Evolutionary conservation across 768 basidiomycete genomes (phyloP).

Genomic region (Termitomyces sp.): DNA sequence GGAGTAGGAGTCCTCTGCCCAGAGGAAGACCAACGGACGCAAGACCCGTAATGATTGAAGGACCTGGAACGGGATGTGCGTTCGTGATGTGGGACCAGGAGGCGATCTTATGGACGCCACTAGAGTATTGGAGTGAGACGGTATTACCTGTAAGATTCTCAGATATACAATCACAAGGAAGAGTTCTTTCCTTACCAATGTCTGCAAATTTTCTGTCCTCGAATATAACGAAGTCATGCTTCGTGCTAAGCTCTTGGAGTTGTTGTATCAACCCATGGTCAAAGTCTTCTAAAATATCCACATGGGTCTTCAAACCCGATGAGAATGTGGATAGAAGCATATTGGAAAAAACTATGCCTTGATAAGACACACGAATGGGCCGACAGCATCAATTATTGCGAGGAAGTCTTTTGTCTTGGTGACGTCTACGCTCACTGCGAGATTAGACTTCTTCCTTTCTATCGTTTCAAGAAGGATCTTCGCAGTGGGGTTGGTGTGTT

Average conservation of each 20-base stretch:
- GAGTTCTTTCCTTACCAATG: constrained; percentile 63
- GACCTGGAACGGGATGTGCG: constrained; percentile 95
- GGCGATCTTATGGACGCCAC: constrained; percentile 90
- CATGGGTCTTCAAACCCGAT: constrained; percentile 72
- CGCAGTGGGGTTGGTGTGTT: constrained; percentile 72
- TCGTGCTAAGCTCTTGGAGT: constrained; percentile 65
- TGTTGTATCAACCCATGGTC: constrained; percentile 64
- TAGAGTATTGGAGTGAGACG: constrained; percentile 90
- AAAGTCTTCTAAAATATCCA: constrained; percentile 95
- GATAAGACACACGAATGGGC: constrained; percentile 87
- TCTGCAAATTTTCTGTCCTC: constrained; percentile 99
- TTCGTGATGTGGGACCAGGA: constrained; percentile 97
- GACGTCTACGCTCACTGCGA: constrained; percentile 96
- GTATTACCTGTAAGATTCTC: constrained; percentile 78
- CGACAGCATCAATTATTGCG: constrained; percentile 83
- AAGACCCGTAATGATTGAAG: constrained; percentile 89
- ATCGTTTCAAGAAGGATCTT: constrained; percentile 76
- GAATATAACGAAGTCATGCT: constrained; percentile 94
- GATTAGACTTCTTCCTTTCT: constrained; percentile 84
- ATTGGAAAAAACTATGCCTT: constrained; percentile 57
- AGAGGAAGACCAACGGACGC: constrained; percentile 81
- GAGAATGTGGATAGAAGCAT: constrained; percentile 18
- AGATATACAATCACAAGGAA: neutral
- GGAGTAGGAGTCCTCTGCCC: constrained; percentile 81
- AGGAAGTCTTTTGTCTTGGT: constrained; percentile 76